These are phyloP conservation scores for Penicillium sp. DNA, from an alignment of 2,329 filamentous ascomycete species.

Conservation along the genomic window DNA sequence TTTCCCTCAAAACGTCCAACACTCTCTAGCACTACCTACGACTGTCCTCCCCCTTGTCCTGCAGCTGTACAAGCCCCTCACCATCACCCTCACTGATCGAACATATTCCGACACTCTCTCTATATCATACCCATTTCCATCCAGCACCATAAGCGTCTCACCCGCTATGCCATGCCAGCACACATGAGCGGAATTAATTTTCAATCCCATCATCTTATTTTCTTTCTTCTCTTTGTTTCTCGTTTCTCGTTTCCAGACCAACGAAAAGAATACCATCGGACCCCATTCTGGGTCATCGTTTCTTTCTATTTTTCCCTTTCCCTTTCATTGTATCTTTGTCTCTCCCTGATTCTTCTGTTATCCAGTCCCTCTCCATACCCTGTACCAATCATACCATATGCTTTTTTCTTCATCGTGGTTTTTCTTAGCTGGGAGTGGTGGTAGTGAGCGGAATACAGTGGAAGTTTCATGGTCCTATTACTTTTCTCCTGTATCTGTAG, in stretches of 20 bases:
- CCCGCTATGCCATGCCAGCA: conserved; percentile 3
- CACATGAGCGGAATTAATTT: conserved; percentile 2
- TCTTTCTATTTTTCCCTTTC: not conserved
- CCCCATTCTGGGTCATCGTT: conserved; percentile 3
- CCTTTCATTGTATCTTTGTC: conserved; percentile 5
- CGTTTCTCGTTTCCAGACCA: not conserved
- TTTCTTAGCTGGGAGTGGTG: conserved; percentile 6
- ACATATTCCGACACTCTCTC: conserved; percentile 14
- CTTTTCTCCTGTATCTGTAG: not conserved
- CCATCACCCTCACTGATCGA: conserved; percentile 4
- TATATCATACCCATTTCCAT: conserved; percentile 11
- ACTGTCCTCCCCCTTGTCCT: not conserved
- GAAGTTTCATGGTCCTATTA: not conserved
- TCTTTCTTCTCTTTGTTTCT: conserved; percentile 4
- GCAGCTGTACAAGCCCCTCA: not conserved
- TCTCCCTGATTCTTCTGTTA: not conserved
- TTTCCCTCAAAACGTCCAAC: not conserved
- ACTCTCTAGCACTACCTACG: conserved; percentile 1
- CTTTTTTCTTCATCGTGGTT: conserved; percentile 12
- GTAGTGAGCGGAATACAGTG: conserved; percentile 13
- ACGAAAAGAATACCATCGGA: not conserved
- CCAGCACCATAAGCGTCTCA: conserved; percentile 8
- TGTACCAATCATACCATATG: conserved; percentile 29
- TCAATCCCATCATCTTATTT: conserved; percentile 1
- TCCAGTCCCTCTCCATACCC: conserved; percentile 19